Evolutionary conservation across 2,329 filamentous ascomycete species (phyloP).

Genomic region (Cladosporium velox): DNA sequence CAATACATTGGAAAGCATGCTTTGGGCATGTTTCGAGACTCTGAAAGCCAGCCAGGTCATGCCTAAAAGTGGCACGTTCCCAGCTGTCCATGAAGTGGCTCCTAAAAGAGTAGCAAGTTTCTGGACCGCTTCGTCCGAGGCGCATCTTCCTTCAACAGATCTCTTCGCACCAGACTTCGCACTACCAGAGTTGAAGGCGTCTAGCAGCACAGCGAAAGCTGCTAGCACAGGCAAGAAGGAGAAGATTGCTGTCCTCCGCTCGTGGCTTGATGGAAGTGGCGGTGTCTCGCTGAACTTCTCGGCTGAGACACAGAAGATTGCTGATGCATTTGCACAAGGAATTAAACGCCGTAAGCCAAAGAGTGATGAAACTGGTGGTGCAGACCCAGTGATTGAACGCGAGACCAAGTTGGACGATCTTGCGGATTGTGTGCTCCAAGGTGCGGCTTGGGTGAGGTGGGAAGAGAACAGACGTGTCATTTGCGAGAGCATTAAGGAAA

Average conservation of each 20-base stretch:
- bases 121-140: conserved; percentile 46
- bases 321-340: conserved; percentile 38
- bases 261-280: conserved; percentile 50
- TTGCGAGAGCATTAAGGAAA: conserved; percentile 19
- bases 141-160: conserved; percentile 20
- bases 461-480: conserved; percentile 54
- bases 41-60: conserved; percentile 46
- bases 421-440: conserved; percentile 77
- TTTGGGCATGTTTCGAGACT: conserved; percentile 69
- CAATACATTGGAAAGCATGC: conserved; percentile 79
- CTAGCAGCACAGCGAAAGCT: background rate
- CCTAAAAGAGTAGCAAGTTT: conserved; percentile 60
- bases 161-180: conserved; percentile 18
- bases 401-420: conserved; percentile 74
- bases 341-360: conserved; percentile 28
- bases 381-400: conserved; percentile 26
- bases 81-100: conserved; percentile 51
- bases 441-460: conserved; percentile 76
- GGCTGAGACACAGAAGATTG: conserved; percentile 41
- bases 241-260: conserved; percentile 64
- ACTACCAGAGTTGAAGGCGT: background rate
- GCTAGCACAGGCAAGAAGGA: conserved; percentile 49
- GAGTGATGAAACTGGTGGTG: conserved; percentile 24
- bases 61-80: conserved; percentile 21
- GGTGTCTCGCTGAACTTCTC: conserved; percentile 34